A percentile compares a stretch with the other conserved stretches of the same genome.
These are phyloP conservation scores for Pleurotus giganteus DNA, from an alignment of 768 basidiomycete genomes.

Conservation along the genomic window DNA sequence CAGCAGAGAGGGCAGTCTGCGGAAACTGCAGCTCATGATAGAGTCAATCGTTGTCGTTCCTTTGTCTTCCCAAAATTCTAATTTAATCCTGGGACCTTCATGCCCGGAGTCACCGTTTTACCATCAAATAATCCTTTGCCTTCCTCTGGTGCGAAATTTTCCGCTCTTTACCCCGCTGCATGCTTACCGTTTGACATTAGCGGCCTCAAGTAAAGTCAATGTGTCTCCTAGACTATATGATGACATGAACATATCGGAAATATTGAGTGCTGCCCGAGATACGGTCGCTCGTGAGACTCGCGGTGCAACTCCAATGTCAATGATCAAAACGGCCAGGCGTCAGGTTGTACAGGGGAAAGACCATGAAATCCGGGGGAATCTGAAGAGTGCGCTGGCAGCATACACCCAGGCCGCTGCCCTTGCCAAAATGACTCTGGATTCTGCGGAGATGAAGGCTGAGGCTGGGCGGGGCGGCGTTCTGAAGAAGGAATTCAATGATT, in stretches of 20 bases:
- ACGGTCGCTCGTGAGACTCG: slow-evolving; percentile 49
- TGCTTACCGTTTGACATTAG: background rate
- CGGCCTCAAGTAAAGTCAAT: slow-evolving; percentile 9
- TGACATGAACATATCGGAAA: slow-evolving; percentile 38
- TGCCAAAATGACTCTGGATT: slow-evolving; percentile 56
- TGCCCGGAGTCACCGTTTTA: slow-evolving; percentile 17
- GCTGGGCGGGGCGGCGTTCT: slow-evolving; percentile 50
- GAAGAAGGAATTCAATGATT: slow-evolving; percentile 62
- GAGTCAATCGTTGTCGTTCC: background rate
- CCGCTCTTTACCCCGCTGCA: background rate
- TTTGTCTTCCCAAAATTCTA: background rate
- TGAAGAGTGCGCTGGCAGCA: slow-evolving; percentile 57
- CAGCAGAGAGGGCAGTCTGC: background rate
- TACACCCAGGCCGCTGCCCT: slow-evolving; percentile 63
- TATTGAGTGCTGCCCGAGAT: slow-evolving; percentile 44
- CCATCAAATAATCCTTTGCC: slow-evolving; percentile 9
- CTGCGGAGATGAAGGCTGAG: slow-evolving; percentile 55
- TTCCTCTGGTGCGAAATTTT: slow-evolving; percentile 12
- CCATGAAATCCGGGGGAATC: slow-evolving; percentile 54
- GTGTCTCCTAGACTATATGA: slow-evolving; percentile 23
- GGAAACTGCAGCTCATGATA: background rate
- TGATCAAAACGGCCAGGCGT: slow-evolving; percentile 61
- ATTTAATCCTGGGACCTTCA: slow-evolving; percentile 10
- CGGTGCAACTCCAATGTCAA: slow-evolving; percentile 56
- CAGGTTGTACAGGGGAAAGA: slow-evolving; percentile 54